Percentiles rank a stretch among this genome's conserved stretches.
Evolutionary conservation across 129 eudicot genomes (phyloP).

Genomic region (Calendula officinalis): DNA sequence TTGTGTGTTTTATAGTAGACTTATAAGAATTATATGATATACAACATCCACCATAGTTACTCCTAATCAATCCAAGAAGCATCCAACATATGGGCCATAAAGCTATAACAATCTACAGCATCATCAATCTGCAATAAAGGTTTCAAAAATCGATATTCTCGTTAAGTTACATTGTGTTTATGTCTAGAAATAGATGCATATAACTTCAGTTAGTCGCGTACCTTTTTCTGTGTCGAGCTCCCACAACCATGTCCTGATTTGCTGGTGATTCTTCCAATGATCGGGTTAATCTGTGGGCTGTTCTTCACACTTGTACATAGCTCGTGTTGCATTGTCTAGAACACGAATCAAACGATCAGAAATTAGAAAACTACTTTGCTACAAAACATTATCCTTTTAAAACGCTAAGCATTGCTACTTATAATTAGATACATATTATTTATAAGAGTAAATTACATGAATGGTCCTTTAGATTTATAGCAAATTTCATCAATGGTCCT

Average conservation of each 20-base stretch:
- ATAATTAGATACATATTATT: too few relatives aligned
- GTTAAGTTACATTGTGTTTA: background rate
- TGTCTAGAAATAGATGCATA: background rate
- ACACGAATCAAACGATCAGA: background rate
- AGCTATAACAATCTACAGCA: constrained; percentile 67
- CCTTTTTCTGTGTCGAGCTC: constrained; percentile 64
- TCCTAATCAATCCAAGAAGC: constrained; percentile 60
- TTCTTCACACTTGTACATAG: constrained; percentile 64
- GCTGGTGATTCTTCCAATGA: constrained; percentile 61
- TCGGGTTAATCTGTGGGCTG: constrained; percentile 73
- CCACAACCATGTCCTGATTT: constrained; percentile 88
- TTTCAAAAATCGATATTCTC: background rate
- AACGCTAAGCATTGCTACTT: background rate
- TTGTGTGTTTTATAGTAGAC: constrained; percentile 3
- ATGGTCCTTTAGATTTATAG: too few relatives aligned
- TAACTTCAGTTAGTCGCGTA: constrained; percentile 9
- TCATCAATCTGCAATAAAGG: constrained; percentile 57
- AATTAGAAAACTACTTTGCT: background rate
- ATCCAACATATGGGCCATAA: constrained; percentile 71
- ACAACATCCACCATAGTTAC: background rate
- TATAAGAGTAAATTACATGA: too few relatives aligned
- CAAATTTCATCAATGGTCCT: too few relatives aligned
- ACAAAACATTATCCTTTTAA: background rate
- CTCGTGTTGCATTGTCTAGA: constrained; percentile 73
- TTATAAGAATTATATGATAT: background rate